Percentiles rank a stretch among this genome's conserved stretches.
Evolutionary conservation across 257 asterid species (phyloP).

Genomic region (Perilla frutescens): DNA sequence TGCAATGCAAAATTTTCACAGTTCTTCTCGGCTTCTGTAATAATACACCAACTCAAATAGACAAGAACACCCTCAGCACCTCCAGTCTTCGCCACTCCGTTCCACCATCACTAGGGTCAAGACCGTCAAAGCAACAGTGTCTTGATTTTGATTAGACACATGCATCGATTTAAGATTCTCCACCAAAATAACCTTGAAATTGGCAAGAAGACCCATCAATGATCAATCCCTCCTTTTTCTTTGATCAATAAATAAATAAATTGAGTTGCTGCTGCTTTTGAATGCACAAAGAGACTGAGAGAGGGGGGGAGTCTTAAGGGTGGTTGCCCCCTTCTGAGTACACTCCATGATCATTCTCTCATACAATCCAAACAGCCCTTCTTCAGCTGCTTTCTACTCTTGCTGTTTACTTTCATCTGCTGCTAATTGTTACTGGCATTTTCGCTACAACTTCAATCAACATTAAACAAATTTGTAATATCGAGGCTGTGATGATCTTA

Average conservation of each 20-base stretch:
- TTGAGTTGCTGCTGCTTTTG: not conserved
- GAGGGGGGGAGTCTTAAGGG: constrained; percentile 42
- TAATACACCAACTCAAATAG: not conserved
- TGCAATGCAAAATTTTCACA: not conserved
- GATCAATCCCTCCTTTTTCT: too few relatives aligned
- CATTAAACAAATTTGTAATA: too few relatives aligned
- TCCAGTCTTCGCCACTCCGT: constrained; percentile 3
- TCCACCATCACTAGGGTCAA: constrained; percentile 9
- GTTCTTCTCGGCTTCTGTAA: not conserved
- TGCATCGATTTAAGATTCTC: not conserved
- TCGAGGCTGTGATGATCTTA: constrained; percentile 38
- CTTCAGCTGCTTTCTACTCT: not conserved
- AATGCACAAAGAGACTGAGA: not conserved
- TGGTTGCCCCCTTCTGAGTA: constrained; percentile 56
- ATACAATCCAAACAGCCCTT: constrained; percentile 23
- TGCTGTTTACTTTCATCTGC: not conserved
- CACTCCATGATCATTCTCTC: not conserved
- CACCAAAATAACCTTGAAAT: not conserved
- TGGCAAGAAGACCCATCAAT: not conserved
- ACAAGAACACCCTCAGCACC: constrained; percentile 19
- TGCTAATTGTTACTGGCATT: not conserved
- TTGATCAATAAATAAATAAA: too few relatives aligned
- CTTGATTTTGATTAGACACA: not conserved
- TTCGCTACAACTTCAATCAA: too few relatives aligned
- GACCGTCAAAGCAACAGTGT: not conserved